phyloP scores from a whole-genome alignment of 2,329 filamentous ascomycete species.

The Canariomyces notabilis region DNA sequence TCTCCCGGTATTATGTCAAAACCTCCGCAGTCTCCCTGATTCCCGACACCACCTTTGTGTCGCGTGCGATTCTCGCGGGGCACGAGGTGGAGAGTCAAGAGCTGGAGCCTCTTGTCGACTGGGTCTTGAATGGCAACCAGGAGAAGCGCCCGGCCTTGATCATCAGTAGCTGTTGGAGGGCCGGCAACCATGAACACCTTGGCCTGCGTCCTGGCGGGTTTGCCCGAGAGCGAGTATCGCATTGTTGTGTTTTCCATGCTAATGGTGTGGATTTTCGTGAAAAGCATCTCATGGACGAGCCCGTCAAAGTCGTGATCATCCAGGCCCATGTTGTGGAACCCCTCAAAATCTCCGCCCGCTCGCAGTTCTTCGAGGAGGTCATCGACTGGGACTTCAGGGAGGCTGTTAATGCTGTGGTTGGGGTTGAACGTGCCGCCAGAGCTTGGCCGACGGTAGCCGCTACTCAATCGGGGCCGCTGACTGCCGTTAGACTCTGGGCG shows the following conservation, averaged over 20 bases:
- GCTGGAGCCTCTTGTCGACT: constrained; percentile 60
- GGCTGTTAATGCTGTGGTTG: constrained; percentile 51
- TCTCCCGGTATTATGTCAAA: constrained; percentile 44
- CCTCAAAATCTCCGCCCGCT: constrained; percentile 58
- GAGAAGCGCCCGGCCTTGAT: constrained; percentile 49
- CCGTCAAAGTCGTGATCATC: constrained; percentile 69
- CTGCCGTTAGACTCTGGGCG: constrained; percentile 71
- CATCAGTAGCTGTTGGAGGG: constrained; percentile 51
- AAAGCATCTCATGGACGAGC: constrained; percentile 65
- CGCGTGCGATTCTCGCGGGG: constrained; percentile 32
- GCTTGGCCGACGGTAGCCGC: constrained; percentile 37
- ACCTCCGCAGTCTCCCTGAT: constrained; percentile 30
- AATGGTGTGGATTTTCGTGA: constrained; percentile 66
- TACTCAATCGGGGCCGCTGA: constrained; percentile 58
- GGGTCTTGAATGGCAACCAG: constrained; percentile 67
- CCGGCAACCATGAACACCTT: constrained; percentile 65
- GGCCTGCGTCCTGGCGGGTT: constrained; percentile 49
- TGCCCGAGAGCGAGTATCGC: constrained; percentile 52
- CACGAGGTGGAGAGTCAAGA: constrained; percentile 59
- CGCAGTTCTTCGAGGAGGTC: constrained; percentile 64
- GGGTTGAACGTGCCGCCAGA: constrained; percentile 35
- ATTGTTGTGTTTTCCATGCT: constrained; percentile 57
- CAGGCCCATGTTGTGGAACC: constrained; percentile 66
- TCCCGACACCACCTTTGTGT: constrained; percentile 25
- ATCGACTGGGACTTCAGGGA: constrained; percentile 65